Evolutionary conservation across 179 eudicot genomes (phyloP), one percentile per base, ranked within the genome.

Genomic region (Dionaea muscipula): DNA sequence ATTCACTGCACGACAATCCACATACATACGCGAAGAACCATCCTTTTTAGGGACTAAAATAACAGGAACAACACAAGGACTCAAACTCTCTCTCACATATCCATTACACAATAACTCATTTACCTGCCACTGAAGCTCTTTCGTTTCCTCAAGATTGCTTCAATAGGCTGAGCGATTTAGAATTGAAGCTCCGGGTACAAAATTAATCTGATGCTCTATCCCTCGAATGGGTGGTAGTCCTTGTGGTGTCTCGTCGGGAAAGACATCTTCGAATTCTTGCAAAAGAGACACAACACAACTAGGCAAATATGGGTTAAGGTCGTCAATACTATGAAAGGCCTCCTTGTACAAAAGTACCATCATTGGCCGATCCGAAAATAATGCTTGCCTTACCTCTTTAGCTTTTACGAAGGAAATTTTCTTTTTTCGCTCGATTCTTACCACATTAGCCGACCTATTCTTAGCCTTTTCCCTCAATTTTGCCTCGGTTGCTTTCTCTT

Each of bases 271-370:
- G 8, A 28, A 28, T 28, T 3, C 35, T 8, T 28, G 35, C 35
- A 28, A 28, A 3, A 28, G 8, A 28, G 35, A 28, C 3, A 28
- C 35, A 28, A 28, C 8, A 28, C 35, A 28, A 8, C 35, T 28
- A 47, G n/a, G n/a, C n/a, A n/a, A 13, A 47, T 7, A 47, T 2
- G 11, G 17, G 18, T 7, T 20, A 47, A 47, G 21, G 3, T 47
- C 51, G 18, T 47, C n/a, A 47, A 20, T 47, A 19, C 51, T 14
- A 1, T 4, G 8, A 28, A 3, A 47, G n/a, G n/a, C 2, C 51
- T 47, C 51, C 24, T 47, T 47, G 51, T 47, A 47, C 51, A 47
- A 2, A 17, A 47, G 23, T 47, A 47, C 51, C n/a, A n/a, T n/a
- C n/a, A n/a, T n/a, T n/a, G n/a, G n/a, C n/a, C n/a, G 6, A n/a